Conservation (phyloP, 805 yeast genomes). For the Ogataea haglerorum region DNA sequence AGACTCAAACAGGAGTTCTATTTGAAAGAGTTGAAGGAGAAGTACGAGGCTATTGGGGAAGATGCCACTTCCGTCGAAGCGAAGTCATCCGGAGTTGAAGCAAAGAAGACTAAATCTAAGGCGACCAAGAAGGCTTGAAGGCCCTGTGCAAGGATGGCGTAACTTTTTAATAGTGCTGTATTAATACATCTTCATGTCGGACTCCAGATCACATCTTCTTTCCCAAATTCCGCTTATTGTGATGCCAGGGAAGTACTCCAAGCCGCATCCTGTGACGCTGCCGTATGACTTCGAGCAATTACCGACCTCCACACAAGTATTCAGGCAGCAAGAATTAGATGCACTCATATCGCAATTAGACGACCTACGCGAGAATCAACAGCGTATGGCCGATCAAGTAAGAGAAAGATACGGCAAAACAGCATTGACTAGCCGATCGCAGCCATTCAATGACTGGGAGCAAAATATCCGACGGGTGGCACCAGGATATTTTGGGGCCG, state of each 20-base stretch:
- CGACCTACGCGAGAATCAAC: constrained; percentile 6
- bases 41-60: constrained; percentile 14
- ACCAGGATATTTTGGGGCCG: constrained; percentile 29
- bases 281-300: constrained; percentile 25
- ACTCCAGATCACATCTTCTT: constrained; percentile 17
- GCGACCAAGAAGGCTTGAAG: constrained; percentile 19
- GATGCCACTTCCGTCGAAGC: constrained; percentile 5
- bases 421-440: not conserved
- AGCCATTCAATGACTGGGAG: constrained; percentile 23
- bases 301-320: constrained; percentile 11
- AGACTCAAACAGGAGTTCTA: constrained; percentile 26
- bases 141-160: not conserved
- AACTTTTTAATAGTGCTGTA: not conserved
- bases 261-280: constrained; percentile 24
- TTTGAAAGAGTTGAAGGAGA: constrained; percentile 25
- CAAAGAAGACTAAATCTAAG: constrained; percentile 22
- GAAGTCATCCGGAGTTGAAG: constrained; percentile 19
- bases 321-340: constrained; percentile 5
- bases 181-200: constrained; percentile 4
- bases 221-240: constrained; percentile 30
- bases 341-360: constrained; percentile 5
- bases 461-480: constrained; percentile 18
- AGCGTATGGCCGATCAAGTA: constrained; percentile 1
- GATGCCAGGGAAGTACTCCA: constrained; percentile 23
- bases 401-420: constrained; percentile 5